Base-by-base conservation (phyloP, 495 filamentous ascomycete genomes). In the Podospora appendiculata region DNA sequence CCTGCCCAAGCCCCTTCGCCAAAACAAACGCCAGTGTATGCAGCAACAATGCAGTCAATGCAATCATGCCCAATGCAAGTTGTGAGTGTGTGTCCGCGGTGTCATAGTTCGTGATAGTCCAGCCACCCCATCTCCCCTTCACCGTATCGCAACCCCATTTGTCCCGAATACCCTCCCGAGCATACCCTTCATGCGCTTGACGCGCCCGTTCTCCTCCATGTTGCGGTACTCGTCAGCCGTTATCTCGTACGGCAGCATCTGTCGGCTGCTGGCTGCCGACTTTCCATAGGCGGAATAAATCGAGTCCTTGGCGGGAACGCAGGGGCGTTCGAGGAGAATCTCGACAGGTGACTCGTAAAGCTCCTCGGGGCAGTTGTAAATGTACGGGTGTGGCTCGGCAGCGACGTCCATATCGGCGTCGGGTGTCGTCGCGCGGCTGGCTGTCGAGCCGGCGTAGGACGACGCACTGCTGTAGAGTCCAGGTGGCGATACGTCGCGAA, bases 211-310 rank as follows among this genome's bases (percentile, higher is more conserved):
- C 41, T 68, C 65, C 54, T 74, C 70, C 32, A 74, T 43, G 39
- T 57, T 58, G 48, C 64, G 64, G 46, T 71, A 56, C 47, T 74
- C 65, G 40, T 74, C 73, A 4, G 61, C 59, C 50, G 61, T 70
- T 47, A 78, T 75, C 61, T 78, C 73, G 56, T 74, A 76, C 7
- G 73, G 71, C 6, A 78, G 66, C 48, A 68, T 55, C 41, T 63
- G 60, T 52, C 59, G 59, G 47, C 38, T 52, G 33, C 41, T 48
- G 38, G 33, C 52, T 51, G 47, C 51, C 35, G 33, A 25, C 25
- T 25, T 25, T 25, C 54, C 51, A 42, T 43, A 46, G 45, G 53
- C 32, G 18, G 42, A 25, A 35, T 65, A 65, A 13, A 58, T 44
- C 14, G 52, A 48, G 35, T 61, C 62, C 60, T 61, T 65, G 52